Base-by-base conservation (phyloP, 768 basidiomycete species). In the Chalciporus pseudorubinellus region DNA sequence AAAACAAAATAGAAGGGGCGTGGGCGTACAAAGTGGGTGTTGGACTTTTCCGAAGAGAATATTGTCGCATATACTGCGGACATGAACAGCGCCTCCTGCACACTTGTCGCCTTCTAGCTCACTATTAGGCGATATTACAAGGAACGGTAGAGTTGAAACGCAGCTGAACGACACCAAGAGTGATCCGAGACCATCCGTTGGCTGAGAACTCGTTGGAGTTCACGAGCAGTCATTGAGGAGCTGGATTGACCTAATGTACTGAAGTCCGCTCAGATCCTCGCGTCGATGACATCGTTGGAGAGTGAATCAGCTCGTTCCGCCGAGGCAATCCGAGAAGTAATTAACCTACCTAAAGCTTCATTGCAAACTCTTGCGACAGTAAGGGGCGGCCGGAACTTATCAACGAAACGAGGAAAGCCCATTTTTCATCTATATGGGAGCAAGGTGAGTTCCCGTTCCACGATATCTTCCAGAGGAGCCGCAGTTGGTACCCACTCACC, bases 111-210 rank as follows among this genome's bases (percentile, higher is more conserved):
- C 50, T 53, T 51, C 38, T 18, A 9, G 47, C 41, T 18, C 24
- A 55, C 18, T 41, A 43, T 60, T 66, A 64, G 59, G 61, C 62
- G 64, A 65, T 48, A 63, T 64, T 56, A 56, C 54, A 18, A 44
- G 49, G 50, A 65, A 61, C 53, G 52, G 52, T 48, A 46, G 39
- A 26, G 46, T 51, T 34, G 41, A 50, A 56, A 48, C 45, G 42
- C 44, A 45, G 51, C 21, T 39, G 46, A 53, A 56, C 33, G 39
- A 50, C 18, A 28, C 34, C 11, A 28, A 43, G 33, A 50, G 33
- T 44, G 53, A 53, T 57, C 61, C 64, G 64, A 64, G 22, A 55
- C 13, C 24, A n/a, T 34, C 50, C 48, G 43, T 24, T 50, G 44
- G 36, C 31, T 29, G 47, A 47, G 36, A 10, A 41, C 44, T 34